Percentiles rank a stretch among this genome's conserved stretches.
phyloP scores from a whole-genome alignment of 306 rosid genomes.

The Sicyos baderoa region DNA sequence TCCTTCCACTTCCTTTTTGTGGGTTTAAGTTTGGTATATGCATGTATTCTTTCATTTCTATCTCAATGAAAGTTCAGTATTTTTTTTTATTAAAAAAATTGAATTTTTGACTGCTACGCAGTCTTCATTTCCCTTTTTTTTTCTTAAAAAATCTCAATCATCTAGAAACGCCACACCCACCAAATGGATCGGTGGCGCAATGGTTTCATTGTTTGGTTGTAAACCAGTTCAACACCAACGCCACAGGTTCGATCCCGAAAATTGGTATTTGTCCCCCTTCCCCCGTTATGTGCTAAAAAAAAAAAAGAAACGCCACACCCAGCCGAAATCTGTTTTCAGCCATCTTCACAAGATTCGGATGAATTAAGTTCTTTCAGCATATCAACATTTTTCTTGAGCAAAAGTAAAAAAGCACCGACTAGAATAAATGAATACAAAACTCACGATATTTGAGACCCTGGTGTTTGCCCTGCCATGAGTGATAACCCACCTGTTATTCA shows the following conservation, averaged over 20 bases:
- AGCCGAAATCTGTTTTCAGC: neutral
- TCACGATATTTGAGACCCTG: constrained; percentile 58
- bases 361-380: constrained; percentile 6
- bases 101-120: too few relatives aligned
- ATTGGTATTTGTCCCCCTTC: too few relatives aligned
- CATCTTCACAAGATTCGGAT: neutral
- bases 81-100: too few relatives aligned
- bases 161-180: neutral
- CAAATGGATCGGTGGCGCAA: too few relatives aligned
- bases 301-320: neutral
- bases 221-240: too few relatives aligned
- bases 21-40: too few relatives aligned
- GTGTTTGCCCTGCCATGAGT: constrained; percentile 50
- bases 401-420: neutral
- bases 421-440: constrained; percentile 24
- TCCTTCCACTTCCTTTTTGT: too few relatives aligned
- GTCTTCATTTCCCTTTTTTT: neutral
- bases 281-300: too few relatives aligned
- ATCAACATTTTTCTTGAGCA: constrained; percentile 2
- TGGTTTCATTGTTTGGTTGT: too few relatives aligned
- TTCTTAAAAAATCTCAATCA: neutral
- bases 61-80: too few relatives aligned
- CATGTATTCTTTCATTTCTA: too few relatives aligned
- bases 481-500: constrained; percentile 54
- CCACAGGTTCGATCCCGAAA: too few relatives aligned